Base-by-base conservation (phyloP, 1,284 basidiomycete genomes). In the Marasmius oreades region DNA sequence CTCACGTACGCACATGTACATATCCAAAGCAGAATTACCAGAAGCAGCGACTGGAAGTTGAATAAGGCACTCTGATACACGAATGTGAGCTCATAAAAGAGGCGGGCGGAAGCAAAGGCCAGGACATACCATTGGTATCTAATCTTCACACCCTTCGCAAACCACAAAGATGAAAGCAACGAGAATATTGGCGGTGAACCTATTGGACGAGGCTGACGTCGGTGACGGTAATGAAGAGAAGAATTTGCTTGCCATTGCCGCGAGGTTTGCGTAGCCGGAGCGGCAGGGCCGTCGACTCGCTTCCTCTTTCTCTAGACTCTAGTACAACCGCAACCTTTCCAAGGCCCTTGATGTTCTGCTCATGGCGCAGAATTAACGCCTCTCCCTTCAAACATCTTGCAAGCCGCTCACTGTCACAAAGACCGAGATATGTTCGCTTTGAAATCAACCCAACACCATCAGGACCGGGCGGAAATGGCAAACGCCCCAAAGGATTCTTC, bases 1-100 rank as follows among this genome's bases (percentile, higher is more conserved):
- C 96, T 86, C 16, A 96, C 82, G 70, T 99, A 99, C 2, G 97
- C 96, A 78, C 94, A 98, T 45, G 97, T 98, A 77, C 96, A 99
- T 60, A 98, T 95, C 68, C 92, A 79, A 51, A 99, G 84, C 16
- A 99, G 81, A 61, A 98, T 88, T 68, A 98, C 94, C 64, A 97
- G 86, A 12, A 99, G 81, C n/a, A 99, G 82, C 0, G 95, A 95
- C 73, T 96, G 91, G 69, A 99, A 99, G 77, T 98, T 96, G 86
- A 99, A 98, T 36, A 99, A 81, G 6, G 97, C 96, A 47, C 45
- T 47, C 45, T 47, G 26, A 37, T 3, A 37, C 36, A 5, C 12
- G 36, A 37, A 36, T 11, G 36, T 11, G 36, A 37, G n/a, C n/a
- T n/a, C n/a, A n/a, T n/a, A n/a, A n/a, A n/a, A n/a, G n/a, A n/a